Evolutionary conservation across 176 grass and related monocot species (phyloP).

Genomic region (Triticum timopheevii): DNA sequence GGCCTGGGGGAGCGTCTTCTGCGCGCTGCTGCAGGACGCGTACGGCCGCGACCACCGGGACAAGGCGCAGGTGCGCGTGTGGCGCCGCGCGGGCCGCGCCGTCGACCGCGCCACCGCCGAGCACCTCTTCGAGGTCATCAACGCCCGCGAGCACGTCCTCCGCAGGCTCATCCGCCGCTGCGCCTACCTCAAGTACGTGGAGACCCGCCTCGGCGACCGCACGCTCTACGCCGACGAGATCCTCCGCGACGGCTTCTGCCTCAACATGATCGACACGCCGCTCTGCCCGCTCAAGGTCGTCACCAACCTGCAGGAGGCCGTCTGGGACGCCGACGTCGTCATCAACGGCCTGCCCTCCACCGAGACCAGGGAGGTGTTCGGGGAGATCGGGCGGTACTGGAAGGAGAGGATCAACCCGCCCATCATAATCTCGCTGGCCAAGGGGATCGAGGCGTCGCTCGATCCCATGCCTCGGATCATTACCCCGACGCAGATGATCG

Average conservation of each 20-base stretch:
- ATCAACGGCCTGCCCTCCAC: constrained; percentile 88
- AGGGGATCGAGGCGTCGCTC: constrained; percentile 89
- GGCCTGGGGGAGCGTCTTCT: constrained; percentile 88
- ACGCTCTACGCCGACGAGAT: constrained; percentile 89
- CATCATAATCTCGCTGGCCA: constrained; percentile 78
- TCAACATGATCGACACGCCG: constrained; percentile 97
- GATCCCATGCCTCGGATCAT: constrained; percentile 83
- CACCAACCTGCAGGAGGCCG: constrained; percentile 95
- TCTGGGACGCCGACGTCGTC: constrained; percentile 95
- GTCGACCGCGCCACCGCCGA: constrained; percentile 84
- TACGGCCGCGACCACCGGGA: constrained; percentile 76
- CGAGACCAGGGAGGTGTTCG: constrained; percentile 88
- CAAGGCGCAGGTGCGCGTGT: constrained; percentile 79
- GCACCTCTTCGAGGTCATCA: constrained; percentile 96
- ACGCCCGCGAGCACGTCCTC: constrained; percentile 77
- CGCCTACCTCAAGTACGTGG: constrained; percentile 93
- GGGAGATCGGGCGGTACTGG: constrained; percentile 77
- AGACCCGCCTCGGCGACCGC: constrained; percentile 84
- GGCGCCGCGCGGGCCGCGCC: constrained; percentile 65
- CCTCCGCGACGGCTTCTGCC: constrained; percentile 79
- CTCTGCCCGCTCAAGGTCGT: constrained; percentile 96
- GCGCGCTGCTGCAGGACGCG: constrained; percentile 84
- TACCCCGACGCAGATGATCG: constrained; percentile 96
- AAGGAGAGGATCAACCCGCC: constrained; percentile 73
- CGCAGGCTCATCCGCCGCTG: constrained; percentile 66